Conservation (phyloP, 768 basidiomycete species). For the Dacryopinax primogenitus region DNA sequence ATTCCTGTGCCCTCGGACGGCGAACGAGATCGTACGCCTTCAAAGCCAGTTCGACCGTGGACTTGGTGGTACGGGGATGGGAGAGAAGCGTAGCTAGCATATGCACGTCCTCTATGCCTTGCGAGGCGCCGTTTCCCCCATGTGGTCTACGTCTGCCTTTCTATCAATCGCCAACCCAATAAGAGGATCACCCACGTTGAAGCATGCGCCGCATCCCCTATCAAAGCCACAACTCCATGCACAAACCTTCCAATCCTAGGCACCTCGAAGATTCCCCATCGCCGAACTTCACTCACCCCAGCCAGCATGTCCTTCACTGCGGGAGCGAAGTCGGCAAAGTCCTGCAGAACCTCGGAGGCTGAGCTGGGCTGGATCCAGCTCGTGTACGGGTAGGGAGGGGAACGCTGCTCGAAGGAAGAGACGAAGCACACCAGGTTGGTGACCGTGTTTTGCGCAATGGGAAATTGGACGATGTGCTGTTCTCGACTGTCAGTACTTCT, state of each 20-base stretch:
- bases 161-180: conserved; percentile 26
- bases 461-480: conserved; percentile 2
- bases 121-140: conserved; percentile 39
- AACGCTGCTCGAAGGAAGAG: background rate
- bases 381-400: background rate
- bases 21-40: conserved; percentile 27
- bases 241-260: conserved; percentile 32
- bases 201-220: conserved; percentile 38
- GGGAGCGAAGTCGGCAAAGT: background rate
- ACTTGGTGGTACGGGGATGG: conserved; percentile 18
- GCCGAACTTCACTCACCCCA: conserved; percentile 9
- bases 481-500: background rate
- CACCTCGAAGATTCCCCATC: conserved; percentile 37
- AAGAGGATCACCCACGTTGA: background rate
- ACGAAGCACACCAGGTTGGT: background rate
- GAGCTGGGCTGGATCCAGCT: background rate
- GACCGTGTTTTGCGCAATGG: background rate
- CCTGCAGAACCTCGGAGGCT: background rate
- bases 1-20: conserved; percentile 23
- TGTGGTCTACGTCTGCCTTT: conserved; percentile 35
- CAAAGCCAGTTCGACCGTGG: conserved; percentile 24
- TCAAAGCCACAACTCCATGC: conserved; percentile 31
- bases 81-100: conserved; percentile 25
- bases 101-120: conserved; percentile 35
- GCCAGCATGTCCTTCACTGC: background rate